Conservation (phyloP, 129 eudicot species). For the Flaveria brownii region DNA sequence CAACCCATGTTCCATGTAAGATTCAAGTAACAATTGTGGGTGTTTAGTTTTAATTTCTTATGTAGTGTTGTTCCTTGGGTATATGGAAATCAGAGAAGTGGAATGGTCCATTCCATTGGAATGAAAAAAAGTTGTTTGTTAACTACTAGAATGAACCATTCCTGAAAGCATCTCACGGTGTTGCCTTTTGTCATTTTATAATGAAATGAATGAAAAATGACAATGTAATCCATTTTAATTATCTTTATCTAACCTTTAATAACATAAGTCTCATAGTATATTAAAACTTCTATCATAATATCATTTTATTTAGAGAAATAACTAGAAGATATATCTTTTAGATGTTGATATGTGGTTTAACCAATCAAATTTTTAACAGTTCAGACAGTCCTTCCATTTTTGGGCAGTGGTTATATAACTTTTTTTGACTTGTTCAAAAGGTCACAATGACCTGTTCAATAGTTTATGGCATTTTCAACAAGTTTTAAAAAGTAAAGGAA, state of each 20-base stretch:
- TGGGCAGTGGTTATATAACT: neutral
- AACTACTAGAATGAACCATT: slow-evolving; percentile 5
- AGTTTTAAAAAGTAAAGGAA: neutral
- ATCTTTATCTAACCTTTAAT: neutral
- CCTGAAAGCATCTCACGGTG: neutral
- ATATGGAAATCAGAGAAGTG: neutral
- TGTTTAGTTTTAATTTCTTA: slow-evolving; percentile 14
- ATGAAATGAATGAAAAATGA: neutral
- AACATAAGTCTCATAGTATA: neutral
- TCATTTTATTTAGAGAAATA: neutral
- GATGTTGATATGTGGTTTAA: neutral
- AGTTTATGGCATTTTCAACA: neutral
- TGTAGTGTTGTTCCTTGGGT: neutral
- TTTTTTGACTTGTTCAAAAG: neutral
- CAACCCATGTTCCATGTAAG: slow-evolving; percentile 82
- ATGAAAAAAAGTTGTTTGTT: neutral
- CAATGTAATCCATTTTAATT: neutral
- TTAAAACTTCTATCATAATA: neutral
- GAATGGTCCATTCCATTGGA: neutral
- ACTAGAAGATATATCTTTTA: neutral
- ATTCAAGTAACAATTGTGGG: slow-evolving; percentile 4
- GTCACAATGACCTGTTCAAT: neutral
- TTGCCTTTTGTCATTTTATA: neutral
- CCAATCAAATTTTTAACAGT: neutral
- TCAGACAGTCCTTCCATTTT: neutral